Percentiles rank a stretch among this genome's conserved stretches.
Conservation (phyloP, 2,329 filamentous ascomycete genomes). For the Colletotrichum orbiculare region DNA sequence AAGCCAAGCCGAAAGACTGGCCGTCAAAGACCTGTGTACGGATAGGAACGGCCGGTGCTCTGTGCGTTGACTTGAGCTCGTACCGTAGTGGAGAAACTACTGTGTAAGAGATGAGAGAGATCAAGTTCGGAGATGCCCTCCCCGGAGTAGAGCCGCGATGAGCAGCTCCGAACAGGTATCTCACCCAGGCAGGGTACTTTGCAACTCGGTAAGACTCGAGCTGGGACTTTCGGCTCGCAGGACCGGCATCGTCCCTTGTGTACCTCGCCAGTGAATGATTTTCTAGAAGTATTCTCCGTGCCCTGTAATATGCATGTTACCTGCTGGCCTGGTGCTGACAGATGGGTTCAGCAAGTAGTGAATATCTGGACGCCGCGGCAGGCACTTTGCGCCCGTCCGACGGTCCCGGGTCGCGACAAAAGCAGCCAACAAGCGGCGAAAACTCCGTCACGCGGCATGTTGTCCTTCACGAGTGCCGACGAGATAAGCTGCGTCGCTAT, state of each 20-base stretch:
- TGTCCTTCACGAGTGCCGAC: not conserved
- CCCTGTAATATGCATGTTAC: conserved; percentile 14
- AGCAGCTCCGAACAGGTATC: not conserved
- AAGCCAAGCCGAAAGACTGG: too few relatives aligned
- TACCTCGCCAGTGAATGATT: conserved; percentile 21
- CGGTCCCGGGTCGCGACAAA: not conserved
- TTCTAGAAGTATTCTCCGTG: conserved; percentile 36
- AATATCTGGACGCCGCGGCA: conserved; percentile 13
- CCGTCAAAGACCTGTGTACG: too few relatives aligned
- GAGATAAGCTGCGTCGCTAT: conserved; percentile 6
- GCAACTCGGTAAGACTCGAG: not conserved
- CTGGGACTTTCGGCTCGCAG: conserved; percentile 22
- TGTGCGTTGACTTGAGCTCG: too few relatives aligned
- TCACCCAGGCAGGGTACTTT: not conserved
- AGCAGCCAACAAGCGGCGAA: conserved; percentile 1
- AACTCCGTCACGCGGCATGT: conserved; percentile 7
- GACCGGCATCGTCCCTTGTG: conserved; percentile 7
- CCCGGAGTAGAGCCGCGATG: conserved; percentile 24
- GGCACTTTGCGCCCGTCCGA: conserved; percentile 17
- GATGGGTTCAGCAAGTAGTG: conserved; percentile 12
- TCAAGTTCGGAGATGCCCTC: conserved; percentile 17
- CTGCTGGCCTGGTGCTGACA: conserved; percentile 13
- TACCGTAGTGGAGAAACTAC: conserved; percentile 10
- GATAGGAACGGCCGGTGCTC: too few relatives aligned
- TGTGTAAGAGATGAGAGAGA: conserved; percentile 15